Evolutionary conservation across 139 green algal species (phyloP).

Genomic region (Nannochloris sp.): DNA sequence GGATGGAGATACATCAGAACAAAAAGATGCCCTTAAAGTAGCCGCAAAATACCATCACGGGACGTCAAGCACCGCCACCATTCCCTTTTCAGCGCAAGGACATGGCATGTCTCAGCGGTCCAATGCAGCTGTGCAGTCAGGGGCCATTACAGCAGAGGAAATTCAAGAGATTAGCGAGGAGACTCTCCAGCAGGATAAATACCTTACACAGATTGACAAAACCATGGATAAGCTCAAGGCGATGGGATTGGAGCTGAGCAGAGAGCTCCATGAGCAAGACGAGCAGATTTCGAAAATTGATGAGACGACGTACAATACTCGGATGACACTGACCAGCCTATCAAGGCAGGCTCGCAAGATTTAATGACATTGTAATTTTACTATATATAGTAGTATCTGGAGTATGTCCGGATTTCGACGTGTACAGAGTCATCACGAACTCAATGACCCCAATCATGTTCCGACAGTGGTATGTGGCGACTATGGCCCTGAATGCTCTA

Average conservation of each 20-base stretch:
- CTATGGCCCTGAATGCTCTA: neutral
- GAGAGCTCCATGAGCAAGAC: neutral
- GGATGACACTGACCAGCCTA: neutral
- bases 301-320: neutral
- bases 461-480: slow-evolving; percentile 10
- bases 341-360: neutral
- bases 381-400: neutral
- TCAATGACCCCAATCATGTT: neutral
- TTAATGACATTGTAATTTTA: neutral
- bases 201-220: slow-evolving; percentile 1
- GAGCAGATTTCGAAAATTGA: neutral
- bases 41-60: slow-evolving; percentile 1
- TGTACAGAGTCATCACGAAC: neutral
- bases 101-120: neutral
- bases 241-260: neutral
- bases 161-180: slow-evolving; percentile 10
- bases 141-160: slow-evolving; percentile 3
- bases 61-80: neutral
- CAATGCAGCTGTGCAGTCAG: slow-evolving; percentile 8
- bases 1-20: neutral
- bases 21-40: neutral
- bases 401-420: neutral
- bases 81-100: neutral
- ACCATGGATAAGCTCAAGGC: slow-evolving; percentile 3
- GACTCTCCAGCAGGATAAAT: slow-evolving; percentile 9